Base-by-base conservation (phyloP, 768 basidiomycete genomes). In the Agaricus sinodeliciosus region DNA sequence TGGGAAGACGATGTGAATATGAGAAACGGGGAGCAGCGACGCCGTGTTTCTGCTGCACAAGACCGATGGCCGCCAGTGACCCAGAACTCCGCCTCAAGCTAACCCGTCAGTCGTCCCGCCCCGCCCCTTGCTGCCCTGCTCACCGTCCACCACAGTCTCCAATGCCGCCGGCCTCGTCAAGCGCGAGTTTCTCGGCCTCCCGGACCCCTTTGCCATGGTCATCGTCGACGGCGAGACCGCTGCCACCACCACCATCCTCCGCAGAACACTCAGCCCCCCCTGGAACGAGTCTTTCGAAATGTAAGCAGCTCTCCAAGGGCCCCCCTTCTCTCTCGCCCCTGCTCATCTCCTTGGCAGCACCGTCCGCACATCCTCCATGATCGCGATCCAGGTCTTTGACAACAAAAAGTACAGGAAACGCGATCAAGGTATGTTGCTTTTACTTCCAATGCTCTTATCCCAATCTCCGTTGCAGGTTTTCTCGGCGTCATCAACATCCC, bases 231-330 rank as follows among this genome's bases (percentile, higher is more conserved):
- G 82, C 43, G 84, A 90, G 60, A 87, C 92, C 66, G 86, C 86
- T 12, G 82, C 80, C 64, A 86, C 87, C 22, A 92, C 91, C 1
- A 75, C 78, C 44, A 80, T 87, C 51, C 73, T 84, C 66, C 87
- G 80, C 67, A 82, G 77, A 59, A 77, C 80, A 0, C 70, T 87
- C 57, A 84, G 73, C 57, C 85, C 90, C 9, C 73, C 80, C n/a
- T 92, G 90, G 90, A 87, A 84, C 59, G 87, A 92, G 65, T 77
- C 81, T 51, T 93, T 93, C 62, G 88, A 92, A 63, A 77, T 94
- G 90, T 92, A 57, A 66, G 86, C 48, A 34, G 19, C 19, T 27
- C 28, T 18, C 19, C 6, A 19, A 70, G 12, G 37, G 18, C 31
- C 16, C 58, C 51, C 59, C 55, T 48, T 22, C 42, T 51, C 26